Percentiles rank a stretch among this genome's conserved stretches.
Conservation (phyloP, 208 protist genomes). For the Acanthamoeba royreba region DNA sequence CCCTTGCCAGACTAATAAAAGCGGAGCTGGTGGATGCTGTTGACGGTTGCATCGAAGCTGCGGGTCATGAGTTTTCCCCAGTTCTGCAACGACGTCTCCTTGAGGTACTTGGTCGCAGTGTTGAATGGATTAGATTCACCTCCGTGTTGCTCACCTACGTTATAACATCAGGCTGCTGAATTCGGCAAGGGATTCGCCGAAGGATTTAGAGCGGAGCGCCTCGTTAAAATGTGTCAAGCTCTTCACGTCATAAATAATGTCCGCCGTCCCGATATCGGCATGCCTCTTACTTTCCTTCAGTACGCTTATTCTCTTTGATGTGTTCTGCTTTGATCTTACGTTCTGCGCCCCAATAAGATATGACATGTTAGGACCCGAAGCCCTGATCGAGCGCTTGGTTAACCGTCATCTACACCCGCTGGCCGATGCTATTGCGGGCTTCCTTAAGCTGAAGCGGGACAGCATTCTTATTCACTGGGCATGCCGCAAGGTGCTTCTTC, state of each 20-base stretch:
- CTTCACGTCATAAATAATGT: conserved; percentile 89
- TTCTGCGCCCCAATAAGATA: too few species aligned
- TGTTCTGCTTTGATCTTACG: too few species aligned
- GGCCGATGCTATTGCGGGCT: conserved; percentile 82
- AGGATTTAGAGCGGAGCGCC: conserved; percentile 81
- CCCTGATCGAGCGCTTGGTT: conserved; percentile 83
- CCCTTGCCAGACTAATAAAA: conserved; percentile 53
- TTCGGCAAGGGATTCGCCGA: conserved; percentile 92
- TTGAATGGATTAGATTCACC: too few species aligned
- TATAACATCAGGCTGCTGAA: conserved; percentile 80
- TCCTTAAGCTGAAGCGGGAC: conserved; percentile 65
- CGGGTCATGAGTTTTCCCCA: conserved; percentile 83
- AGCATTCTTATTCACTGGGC: conserved; percentile 92
- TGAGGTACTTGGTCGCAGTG: neutral
- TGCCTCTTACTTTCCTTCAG: conserved; percentile 88
- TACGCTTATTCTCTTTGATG: too few species aligned
- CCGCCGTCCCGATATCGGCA: conserved; percentile 74
- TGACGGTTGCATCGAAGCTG: conserved; percentile 86
- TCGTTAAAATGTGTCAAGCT: conserved; percentile 82
- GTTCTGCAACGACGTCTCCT: conserved; percentile 86
- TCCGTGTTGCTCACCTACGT: too few species aligned
- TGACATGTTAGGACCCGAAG: conserved; percentile 54
- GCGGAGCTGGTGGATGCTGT: conserved; percentile 81
- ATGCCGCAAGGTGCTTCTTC: conserved; percentile 86
- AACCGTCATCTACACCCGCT: conserved; percentile 85